Evolutionary conservation across 306 rosid genomes (phyloP), one percentile per base, ranked within the genome.

Genomic region (Canavalia ensiformis): DNA sequence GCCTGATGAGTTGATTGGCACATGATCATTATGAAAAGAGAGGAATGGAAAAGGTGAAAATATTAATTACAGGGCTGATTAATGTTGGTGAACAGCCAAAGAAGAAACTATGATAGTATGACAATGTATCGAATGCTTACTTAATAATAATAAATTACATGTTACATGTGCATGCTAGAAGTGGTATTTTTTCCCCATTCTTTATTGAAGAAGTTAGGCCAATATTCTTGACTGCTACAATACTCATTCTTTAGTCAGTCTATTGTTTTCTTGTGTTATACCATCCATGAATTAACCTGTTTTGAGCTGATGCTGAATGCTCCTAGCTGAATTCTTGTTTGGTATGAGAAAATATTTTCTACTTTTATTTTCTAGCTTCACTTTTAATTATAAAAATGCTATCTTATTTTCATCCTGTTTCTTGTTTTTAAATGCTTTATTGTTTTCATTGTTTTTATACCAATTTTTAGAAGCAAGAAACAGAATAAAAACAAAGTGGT

Each of bases 221-320:
- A 56, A 1, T 30, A 9, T 52, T 81, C 58, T 54, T 57, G 45
- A 13, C 76, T 74, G 56, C 42, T 72, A 31, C n/a, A 52, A 2
- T 54, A 50, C 69, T 81, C 51, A 44, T 64, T 49, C 25, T 18
- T 18, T 18, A 34, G 41, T 37, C 18, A 7, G 55, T 54, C 52
- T 33, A 6, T 51, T 13, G 30, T 68, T 42, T 4, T 45, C 13
- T 74, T 56, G n/a, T 45, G 76, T 13, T 59, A 29, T 72, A 55
- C 45, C 39, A 44, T 83, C 66, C 67, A 47, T 57, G 45, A 55
- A 56, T 73, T 29, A 37, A 65, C 58, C 31, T 71, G 74, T 59
- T 78, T 55, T 60, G 25, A 67, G 33, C 55, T 67, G 47, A 58
- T 33, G 41, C 30, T 18, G 3, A 3, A 11, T 57, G 71, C 34